Conservation (phyloP, 1,284 basidiomycete genomes). For the Phylloboletellus chloephorus region DNA sequence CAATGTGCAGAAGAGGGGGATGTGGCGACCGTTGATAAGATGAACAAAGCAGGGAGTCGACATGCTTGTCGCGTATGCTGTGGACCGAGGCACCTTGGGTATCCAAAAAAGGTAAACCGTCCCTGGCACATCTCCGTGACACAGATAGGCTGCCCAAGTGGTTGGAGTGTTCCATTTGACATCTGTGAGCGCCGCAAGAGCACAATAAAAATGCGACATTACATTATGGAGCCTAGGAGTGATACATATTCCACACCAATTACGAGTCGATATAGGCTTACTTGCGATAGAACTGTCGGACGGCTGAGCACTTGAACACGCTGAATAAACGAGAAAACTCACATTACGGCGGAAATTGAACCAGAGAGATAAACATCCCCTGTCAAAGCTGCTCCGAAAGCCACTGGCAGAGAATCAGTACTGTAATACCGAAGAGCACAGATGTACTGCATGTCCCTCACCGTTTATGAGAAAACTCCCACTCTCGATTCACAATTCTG, state of each 20-base stretch:
- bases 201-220: conserved; percentile 18
- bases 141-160: too few relatives aligned
- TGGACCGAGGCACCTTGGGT: conserved; percentile 1
- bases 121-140: conserved; percentile 1
- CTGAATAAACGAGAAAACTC: conserved; percentile 31
- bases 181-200: conserved; percentile 16
- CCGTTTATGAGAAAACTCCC: conserved; percentile 98
- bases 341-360: conserved; percentile 86
- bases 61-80: conserved; percentile 5
- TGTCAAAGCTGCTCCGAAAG: conserved; percentile 80
- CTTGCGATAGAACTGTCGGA: conserved; percentile 65
- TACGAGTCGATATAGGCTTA: conserved; percentile 28
- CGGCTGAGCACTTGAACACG: conserved; percentile 14
- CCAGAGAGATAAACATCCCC: conserved; percentile 81
- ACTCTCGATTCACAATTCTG: conserved; percentile 94
- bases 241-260: conserved; percentile 15
- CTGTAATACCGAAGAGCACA: conserved; percentile 5
- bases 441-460: conserved; percentile 30
- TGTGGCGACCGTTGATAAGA: conserved; percentile 12
- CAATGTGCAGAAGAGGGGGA: background rate
- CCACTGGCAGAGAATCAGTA: conserved; percentile 44
- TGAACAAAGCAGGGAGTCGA: conserved; percentile 21
- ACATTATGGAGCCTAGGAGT: conserved; percentile 19
- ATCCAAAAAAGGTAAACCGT: conserved; percentile 17
- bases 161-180: conserved; percentile 8